Evolutionary conservation across 148 eudicot species (phyloP).

Genomic region (Diospyros kaki): DNA sequence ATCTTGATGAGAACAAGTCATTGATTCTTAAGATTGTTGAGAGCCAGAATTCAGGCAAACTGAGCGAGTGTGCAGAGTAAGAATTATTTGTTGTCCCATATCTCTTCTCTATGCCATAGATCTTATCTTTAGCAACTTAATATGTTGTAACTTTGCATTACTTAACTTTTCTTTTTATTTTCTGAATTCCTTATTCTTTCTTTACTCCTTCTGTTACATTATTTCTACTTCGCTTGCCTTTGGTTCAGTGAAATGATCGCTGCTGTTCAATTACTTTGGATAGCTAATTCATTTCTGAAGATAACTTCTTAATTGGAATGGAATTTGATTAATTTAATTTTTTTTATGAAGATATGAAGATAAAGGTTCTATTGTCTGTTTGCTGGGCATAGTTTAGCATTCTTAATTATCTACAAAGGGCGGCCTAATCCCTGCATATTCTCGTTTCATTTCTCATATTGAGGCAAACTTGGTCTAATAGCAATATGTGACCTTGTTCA

Average conservation of each 20-base stretch:
- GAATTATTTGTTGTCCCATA: constrained; percentile 1
- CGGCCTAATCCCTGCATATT: background rate
- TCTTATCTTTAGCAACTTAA: background rate
- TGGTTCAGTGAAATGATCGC: background rate
- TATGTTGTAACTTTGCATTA: background rate
- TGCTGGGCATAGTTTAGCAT: background rate
- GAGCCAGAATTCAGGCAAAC: constrained; percentile 80
- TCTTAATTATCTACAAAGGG: background rate
- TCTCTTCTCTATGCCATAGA: background rate
- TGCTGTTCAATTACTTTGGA: background rate
- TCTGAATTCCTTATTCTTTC: background rate
- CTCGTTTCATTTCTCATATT: background rate
- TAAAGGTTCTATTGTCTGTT: constrained; percentile 1
- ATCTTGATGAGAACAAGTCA: constrained; percentile 87
- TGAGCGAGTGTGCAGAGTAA: constrained; percentile 90
- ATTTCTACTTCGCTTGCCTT: background rate
- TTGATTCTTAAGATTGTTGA: constrained; percentile 89
- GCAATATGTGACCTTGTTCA: too few relatives aligned
- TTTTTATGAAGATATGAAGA: too few relatives aligned
- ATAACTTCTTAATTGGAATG: too few relatives aligned
- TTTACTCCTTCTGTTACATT: too few relatives aligned
- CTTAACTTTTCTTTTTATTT: background rate
- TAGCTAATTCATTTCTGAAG: too few relatives aligned
- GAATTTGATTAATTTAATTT: too few relatives aligned
- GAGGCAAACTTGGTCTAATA: background rate